Conservation (phyloP, 192 early-diverging fungal species). For the Polychytrium aggregatum region DNA sequence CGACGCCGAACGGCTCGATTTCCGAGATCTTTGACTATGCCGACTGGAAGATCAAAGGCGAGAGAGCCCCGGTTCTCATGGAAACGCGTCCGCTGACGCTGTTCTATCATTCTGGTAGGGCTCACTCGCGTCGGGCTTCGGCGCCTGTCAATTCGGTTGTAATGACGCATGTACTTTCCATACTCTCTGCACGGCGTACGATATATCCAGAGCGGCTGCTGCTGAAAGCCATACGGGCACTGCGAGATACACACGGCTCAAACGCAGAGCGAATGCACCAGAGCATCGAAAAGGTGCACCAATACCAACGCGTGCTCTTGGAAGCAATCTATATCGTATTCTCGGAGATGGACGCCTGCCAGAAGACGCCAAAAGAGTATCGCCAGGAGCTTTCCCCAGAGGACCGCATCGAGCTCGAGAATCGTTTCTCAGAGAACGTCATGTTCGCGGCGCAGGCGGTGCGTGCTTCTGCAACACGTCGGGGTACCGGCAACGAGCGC, state of each 20-base stretch:
- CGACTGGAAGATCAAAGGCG: too few relatives aligned
- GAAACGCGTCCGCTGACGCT: conserved; percentile 29
- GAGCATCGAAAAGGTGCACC: conserved; percentile 44
- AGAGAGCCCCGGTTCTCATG: too few relatives aligned
- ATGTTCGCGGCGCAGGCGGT: conserved; percentile 60
- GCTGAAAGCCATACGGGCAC: conserved; percentile 8
- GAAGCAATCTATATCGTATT: conserved; percentile 40
- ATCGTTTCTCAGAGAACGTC: conserved; percentile 59
- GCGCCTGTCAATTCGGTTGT: not conserved
- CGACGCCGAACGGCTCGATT: too few relatives aligned
- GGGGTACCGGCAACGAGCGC: too few relatives aligned
- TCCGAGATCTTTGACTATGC: too few relatives aligned
- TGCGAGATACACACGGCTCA: conserved; percentile 9
- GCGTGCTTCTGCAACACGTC: too few relatives aligned
- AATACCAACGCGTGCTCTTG: conserved; percentile 41
- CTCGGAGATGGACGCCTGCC: conserved; percentile 23
- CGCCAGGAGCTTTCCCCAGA: conserved; percentile 48
- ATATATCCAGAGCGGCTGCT: conserved; percentile 19
- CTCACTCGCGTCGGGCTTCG: not conserved
- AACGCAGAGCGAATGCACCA: conserved; percentile 11
- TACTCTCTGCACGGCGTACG: not conserved
- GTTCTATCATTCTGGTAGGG: conserved; percentile 29
- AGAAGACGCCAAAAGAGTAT: conserved; percentile 38
- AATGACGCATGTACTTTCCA: not conserved
- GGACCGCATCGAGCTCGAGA: conserved; percentile 56